Evolutionary conservation across 768 basidiomycete genomes (phyloP).

Genomic region (Leucocoprinus birnbaumii): DNA sequence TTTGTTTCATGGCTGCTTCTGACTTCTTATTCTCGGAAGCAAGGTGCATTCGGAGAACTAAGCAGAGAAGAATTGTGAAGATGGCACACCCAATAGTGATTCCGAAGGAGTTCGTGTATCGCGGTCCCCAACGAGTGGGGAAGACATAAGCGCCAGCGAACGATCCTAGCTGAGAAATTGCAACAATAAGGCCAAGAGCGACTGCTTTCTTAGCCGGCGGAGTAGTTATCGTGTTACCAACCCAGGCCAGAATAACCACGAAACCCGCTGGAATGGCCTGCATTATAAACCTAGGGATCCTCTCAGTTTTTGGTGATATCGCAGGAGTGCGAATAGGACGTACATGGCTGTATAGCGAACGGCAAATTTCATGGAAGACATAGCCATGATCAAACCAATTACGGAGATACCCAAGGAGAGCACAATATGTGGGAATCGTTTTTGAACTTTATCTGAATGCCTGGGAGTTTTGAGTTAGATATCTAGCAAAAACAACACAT

Average conservation of each 20-base stretch:
- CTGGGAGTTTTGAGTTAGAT: slow-evolving; percentile 16
- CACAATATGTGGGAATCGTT: slow-evolving; percentile 58
- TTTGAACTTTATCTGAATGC: slow-evolving; percentile 58
- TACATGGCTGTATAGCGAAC: slow-evolving; percentile 54
- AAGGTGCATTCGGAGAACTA: slow-evolving; percentile 27
- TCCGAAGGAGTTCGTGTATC: too few relatives aligned
- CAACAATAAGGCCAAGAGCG: slow-evolving; percentile 62
- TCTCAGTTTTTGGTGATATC: background rate
- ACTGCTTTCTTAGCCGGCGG: slow-evolving; percentile 68
- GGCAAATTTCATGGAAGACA: slow-evolving; percentile 45
- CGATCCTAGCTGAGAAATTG: slow-evolving; percentile 53
- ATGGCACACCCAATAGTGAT: slow-evolving; percentile 47
- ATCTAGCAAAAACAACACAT: too few relatives aligned
- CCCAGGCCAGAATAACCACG: slow-evolving; percentile 40
- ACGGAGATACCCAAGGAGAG: slow-evolving; percentile 48
- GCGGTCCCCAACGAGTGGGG: slow-evolving; percentile 24
- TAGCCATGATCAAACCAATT: slow-evolving; percentile 55
- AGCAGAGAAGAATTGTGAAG: slow-evolving; percentile 36
- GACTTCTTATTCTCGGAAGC: slow-evolving; percentile 20
- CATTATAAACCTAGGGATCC: slow-evolving; percentile 12
- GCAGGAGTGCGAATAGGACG: slow-evolving; percentile 15
- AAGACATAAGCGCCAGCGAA: slow-evolving; percentile 63
- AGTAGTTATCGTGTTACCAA: slow-evolving; percentile 40
- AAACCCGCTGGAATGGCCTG: slow-evolving; percentile 38
- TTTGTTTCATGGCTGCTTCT: slow-evolving; percentile 14